Conservation (phyloP, 768 basidiomycete genomes). For the Lentinula raphanica region DNA sequence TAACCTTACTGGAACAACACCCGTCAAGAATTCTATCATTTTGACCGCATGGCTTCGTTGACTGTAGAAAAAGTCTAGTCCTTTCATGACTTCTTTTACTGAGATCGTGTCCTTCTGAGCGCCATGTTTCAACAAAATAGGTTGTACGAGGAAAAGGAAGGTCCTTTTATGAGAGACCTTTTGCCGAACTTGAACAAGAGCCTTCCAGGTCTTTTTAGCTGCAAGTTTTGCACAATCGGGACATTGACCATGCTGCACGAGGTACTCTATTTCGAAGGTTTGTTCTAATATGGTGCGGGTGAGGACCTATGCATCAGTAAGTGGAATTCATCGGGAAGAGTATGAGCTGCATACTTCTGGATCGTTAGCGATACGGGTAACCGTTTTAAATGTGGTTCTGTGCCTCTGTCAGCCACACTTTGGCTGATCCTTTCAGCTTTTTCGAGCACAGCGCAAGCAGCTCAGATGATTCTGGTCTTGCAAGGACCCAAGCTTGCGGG, state of each 20-base stretch:
- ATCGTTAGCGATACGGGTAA: conserved; percentile 91
- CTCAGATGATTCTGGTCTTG: conserved; percentile 87
- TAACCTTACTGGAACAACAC: conserved; percentile 85
- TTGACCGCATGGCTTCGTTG: conserved; percentile 88
- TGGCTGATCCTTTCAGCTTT: conserved; percentile 89
- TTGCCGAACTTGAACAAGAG: conserved; percentile 96
- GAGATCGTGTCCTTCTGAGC: conserved; percentile 95
- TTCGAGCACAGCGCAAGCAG: conserved; percentile 91
- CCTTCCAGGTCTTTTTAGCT: conserved; percentile 99
- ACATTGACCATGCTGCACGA: conserved; percentile 94
- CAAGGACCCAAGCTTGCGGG: conserved; percentile 80
- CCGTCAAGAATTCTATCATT: conserved; percentile 89
- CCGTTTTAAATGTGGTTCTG: conserved; percentile 95
- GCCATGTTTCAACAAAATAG: conserved; percentile 93
- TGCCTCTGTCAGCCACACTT: conserved; percentile 98
- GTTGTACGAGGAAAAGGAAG: conserved; percentile 94
- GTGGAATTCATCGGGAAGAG: neutral
- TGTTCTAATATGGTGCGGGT: conserved; percentile 95
- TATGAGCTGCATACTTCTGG: conserved; percentile 64
- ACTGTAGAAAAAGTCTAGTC: conserved; percentile 95
- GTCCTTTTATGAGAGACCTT: conserved; percentile 98
- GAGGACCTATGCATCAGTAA: conserved; percentile 55
- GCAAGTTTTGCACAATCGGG: conserved; percentile 90
- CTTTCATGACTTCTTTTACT: conserved; percentile 89
- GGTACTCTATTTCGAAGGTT: conserved; percentile 93